Conservation (phyloP, 306 rosid species). For the Hylodesmum podocarpum region DNA sequence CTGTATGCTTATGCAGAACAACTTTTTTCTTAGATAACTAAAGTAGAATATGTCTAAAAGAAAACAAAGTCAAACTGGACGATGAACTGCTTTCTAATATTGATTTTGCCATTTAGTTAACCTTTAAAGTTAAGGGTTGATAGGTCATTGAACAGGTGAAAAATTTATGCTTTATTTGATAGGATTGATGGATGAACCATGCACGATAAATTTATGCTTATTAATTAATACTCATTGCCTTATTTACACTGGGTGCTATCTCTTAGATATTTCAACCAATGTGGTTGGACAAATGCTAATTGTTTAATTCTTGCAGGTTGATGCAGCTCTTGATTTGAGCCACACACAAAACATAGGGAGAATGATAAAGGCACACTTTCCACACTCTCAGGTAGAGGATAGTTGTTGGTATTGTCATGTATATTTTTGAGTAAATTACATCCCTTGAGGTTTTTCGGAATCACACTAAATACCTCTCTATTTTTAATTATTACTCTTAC, state of each 20-base stretch:
- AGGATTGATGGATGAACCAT: background rate
- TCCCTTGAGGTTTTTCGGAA: too few species aligned
- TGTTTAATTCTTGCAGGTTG: conserved; percentile 61
- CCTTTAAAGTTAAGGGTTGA: too few species aligned
- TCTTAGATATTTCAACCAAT: conserved; percentile 9
- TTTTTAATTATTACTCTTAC: too few species aligned
- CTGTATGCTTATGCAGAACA: too few species aligned
- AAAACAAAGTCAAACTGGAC: background rate
- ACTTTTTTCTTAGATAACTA: too few species aligned
- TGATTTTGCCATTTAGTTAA: too few species aligned
- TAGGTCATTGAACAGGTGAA: background rate
- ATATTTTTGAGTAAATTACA: too few species aligned
- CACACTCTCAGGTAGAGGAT: conserved; percentile 89
- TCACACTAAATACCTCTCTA: too few species aligned
- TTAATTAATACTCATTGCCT: background rate
- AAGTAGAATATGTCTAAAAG: background rate
- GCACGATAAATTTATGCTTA: too few species aligned
- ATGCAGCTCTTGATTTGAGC: conserved; percentile 99
- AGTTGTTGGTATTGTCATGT: background rate
- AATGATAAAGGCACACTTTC: conserved; percentile 96
- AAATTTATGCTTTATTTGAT: background rate
- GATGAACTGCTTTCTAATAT: background rate
- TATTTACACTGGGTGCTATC: background rate
- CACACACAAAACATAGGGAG: conserved; percentile 99
- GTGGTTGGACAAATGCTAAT: background rate